Percentiles rank a stretch among this genome's conserved stretches.
Evolutionary conservation across 345 rosid species (phyloP).

Genomic region (Sonneratia caseolaris): DNA sequence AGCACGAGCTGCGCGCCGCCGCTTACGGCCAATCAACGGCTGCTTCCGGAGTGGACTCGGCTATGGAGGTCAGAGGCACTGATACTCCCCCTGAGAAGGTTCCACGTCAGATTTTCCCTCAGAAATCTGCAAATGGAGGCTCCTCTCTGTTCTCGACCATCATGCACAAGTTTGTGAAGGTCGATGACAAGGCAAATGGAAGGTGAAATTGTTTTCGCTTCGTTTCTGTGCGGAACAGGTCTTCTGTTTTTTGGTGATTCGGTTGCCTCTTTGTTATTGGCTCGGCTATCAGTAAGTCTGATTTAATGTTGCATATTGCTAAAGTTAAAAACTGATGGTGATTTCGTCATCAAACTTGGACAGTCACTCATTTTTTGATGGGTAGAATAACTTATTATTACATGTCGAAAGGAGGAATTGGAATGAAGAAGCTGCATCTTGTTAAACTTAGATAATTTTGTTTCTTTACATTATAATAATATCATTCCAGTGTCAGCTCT

Average conservation of each 20-base stretch:
- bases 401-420: no score
- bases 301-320: neutral
- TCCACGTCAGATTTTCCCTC: slow-evolving; percentile 19
- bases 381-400: no score
- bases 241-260: neutral
- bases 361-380: neutral
- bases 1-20: slow-evolving; percentile 10
- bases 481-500: neutral
- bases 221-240: neutral
- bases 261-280: neutral
- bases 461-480: no score
- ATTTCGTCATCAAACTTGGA: neutral
- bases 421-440: neutral
- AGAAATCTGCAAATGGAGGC: slow-evolving; percentile 22
- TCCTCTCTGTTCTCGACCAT: slow-evolving; percentile 67
- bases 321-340: neutral
- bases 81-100: slow-evolving; percentile 66
- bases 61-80: slow-evolving; percentile 46
- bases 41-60: slow-evolving; percentile 11
- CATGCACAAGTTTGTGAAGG: slow-evolving; percentile 79
- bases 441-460: neutral
- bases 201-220: slow-evolving; percentile 26
- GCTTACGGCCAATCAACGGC: slow-evolving; percentile 8
- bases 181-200: slow-evolving; percentile 25
- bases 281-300: neutral